phyloP scores from a whole-genome alignment of 352 stramenopile species.

The Globisporangium solare region DNA sequence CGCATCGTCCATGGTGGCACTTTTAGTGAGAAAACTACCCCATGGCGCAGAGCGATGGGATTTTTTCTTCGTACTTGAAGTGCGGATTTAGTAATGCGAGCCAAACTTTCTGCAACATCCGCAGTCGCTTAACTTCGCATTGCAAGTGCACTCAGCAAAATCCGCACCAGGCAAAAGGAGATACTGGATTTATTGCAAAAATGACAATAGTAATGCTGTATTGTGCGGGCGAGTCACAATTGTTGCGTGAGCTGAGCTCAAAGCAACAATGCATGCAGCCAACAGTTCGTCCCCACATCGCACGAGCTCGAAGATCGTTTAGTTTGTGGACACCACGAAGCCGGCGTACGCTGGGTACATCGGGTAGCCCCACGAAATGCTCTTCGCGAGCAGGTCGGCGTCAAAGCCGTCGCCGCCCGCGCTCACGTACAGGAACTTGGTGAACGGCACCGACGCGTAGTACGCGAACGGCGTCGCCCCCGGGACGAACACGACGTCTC shows the following conservation, averaged over 20 bases:
- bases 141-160: too few relatives aligned
- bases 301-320: constrained; percentile 20
- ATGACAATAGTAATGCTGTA: too few relatives aligned
- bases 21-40: too few relatives aligned
- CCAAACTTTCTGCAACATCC: too few relatives aligned
- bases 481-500: constrained; percentile 44
- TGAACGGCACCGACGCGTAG: constrained; percentile 30
- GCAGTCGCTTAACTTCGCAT: too few relatives aligned
- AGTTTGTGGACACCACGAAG: constrained; percentile 44
- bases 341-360: constrained; percentile 34
- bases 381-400: background rate
- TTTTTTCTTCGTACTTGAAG: too few relatives aligned
- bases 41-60: too few relatives aligned
- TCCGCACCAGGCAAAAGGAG: too few relatives aligned
- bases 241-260: constrained; percentile 15
- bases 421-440: constrained; percentile 31
- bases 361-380: background rate
- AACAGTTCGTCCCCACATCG: constrained; percentile 22
- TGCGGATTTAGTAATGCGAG: too few relatives aligned
- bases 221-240: too few relatives aligned
- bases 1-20: background rate
- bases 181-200: too few relatives aligned
- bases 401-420: constrained; percentile 34
- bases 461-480: constrained; percentile 42
- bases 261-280: too few relatives aligned